phyloP scores from a whole-genome alignment of 1,284 basidiomycete genomes.

The Microbotryum lychnidis-dioicae region DNA sequence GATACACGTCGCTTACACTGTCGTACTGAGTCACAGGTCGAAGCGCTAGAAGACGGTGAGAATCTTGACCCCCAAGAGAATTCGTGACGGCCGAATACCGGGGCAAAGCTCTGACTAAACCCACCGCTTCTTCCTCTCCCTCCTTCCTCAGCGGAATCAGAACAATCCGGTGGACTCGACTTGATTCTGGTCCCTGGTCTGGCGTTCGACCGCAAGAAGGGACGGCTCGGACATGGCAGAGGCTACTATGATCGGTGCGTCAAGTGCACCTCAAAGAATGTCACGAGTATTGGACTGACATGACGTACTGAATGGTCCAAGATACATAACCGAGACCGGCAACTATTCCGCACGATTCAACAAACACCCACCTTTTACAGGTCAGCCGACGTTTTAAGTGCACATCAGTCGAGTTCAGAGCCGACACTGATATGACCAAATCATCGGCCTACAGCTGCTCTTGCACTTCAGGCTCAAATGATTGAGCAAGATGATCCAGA shows the following conservation, averaged over 20 bases:
- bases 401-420: not conserved
- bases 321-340: not conserved
- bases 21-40: not conserved
- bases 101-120: too few species aligned
- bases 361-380: not conserved
- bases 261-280: not conserved
- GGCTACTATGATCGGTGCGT: constrained; percentile 43
- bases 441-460: not conserved
- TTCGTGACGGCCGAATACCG: too few species aligned
- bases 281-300: constrained; percentile 31
- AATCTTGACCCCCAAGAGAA: not conserved
- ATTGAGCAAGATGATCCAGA: constrained; percentile 11
- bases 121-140: too few species aligned
- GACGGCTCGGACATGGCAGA: constrained; percentile 42
- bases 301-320: not conserved
- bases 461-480: constrained; percentile 4
- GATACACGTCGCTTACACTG: not conserved
- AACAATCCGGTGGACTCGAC: constrained; percentile 37
- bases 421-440: not conserved
- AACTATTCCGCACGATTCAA: not conserved
- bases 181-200: constrained; percentile 43
- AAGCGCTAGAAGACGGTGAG: constrained; percentile 18
- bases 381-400: not conserved
- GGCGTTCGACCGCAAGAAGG: constrained; percentile 39
- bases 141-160: too few species aligned